Evolutionary conservation across 164 flowering plant genomes (phyloP), one percentile per base, ranked within the genome.

Genomic region (Magnolia officinalis): DNA sequence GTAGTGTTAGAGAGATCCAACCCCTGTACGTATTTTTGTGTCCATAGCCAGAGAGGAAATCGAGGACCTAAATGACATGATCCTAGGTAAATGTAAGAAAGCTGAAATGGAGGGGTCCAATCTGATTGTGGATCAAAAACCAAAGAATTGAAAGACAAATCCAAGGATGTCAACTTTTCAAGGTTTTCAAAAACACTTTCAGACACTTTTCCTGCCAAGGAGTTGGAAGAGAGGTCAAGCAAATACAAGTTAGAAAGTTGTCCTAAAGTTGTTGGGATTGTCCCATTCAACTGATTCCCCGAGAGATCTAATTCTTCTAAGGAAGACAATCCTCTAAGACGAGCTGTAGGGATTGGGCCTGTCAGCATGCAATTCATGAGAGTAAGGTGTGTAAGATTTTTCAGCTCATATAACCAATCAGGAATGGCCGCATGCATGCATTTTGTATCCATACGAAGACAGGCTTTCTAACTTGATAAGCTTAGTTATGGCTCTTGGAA

Each of bases 231-330:
- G 11, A 81, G 2, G 10, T 19, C 8, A 14, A 81, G 31, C 4
- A 0, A 1, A 7, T 4, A 50, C 7, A 78, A 70, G 23, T 73
- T 13, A 8, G 81, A 78, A 63, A 81, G 81, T 21, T 64, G 71
- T 20, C 83, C 81, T 11, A 81, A 6, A 75, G 67, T 75, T 13
- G 61, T 50, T 1, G 83, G 82, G 2, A 80, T 11, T 37, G 74
- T 59, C 6, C 82, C 82, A 76, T 31, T 79, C 63, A 79, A 26
- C 4, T 59, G 2, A 67, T 79, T 79, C 11, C 37, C 2, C 2
- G 11, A 1, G 72, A 72, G 21, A 1, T 58, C 10, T 55, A 75
- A 71, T 8, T 1, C 29, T 50, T 50, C 14, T 29, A 71, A 52
- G 26, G 59, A 50, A 18, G 63, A 23, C 73, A 71, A 71, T 71